phyloP scores from a whole-genome alignment of 495 filamentous ascomycete genomes.

The Aspergillus saccharolyticus region DNA sequence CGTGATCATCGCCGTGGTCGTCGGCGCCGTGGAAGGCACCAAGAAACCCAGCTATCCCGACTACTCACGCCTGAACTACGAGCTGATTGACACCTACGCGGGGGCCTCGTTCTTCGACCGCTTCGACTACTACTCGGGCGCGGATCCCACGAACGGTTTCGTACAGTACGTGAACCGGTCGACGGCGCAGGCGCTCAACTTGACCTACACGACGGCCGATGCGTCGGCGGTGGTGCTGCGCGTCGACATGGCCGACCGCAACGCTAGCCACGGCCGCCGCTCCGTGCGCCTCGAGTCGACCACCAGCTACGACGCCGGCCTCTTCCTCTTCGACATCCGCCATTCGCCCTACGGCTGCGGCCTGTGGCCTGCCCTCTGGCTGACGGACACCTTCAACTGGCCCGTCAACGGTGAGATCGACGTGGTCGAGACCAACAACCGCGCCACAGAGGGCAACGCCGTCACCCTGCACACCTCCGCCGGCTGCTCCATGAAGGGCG shows the following conservation, averaged over 20 bases:
- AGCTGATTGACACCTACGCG: slow-evolving; percentile 46
- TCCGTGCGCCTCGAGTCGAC: slow-evolving; percentile 53
- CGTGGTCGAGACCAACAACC: slow-evolving; percentile 43
- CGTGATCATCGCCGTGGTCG: slow-evolving; percentile 46
- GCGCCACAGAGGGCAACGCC: slow-evolving; percentile 40
- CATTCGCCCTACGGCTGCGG: slow-evolving; percentile 48
- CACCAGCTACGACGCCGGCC: slow-evolving; percentile 41
- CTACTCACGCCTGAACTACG: slow-evolving; percentile 47
- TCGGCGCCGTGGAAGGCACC: slow-evolving; percentile 49
- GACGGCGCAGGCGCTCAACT: slow-evolving; percentile 37
- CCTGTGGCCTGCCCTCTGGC: slow-evolving; percentile 59
- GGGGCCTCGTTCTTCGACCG: slow-evolving; percentile 47
- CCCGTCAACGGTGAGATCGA: slow-evolving; percentile 51
- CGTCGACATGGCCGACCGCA: slow-evolving; percentile 45
- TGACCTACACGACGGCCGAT: slow-evolving; percentile 42
- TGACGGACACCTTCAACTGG: slow-evolving; percentile 57
- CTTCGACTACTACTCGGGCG: slow-evolving; percentile 49
- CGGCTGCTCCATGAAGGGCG: slow-evolving; percentile 41
- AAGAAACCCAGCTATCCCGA: slow-evolving; percentile 48
- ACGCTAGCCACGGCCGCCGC: slow-evolving; percentile 42
- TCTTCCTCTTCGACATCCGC: slow-evolving; percentile 53
- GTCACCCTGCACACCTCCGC: slow-evolving; percentile 42
- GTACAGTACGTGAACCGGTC: slow-evolving; percentile 42
- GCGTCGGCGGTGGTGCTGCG: slow-evolving; percentile 43
- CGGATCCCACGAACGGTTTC: slow-evolving; percentile 49